Base-by-base conservation (phyloP, 108 stramenopile genomes). In the Pseudonitzschia multiseries region DNA sequence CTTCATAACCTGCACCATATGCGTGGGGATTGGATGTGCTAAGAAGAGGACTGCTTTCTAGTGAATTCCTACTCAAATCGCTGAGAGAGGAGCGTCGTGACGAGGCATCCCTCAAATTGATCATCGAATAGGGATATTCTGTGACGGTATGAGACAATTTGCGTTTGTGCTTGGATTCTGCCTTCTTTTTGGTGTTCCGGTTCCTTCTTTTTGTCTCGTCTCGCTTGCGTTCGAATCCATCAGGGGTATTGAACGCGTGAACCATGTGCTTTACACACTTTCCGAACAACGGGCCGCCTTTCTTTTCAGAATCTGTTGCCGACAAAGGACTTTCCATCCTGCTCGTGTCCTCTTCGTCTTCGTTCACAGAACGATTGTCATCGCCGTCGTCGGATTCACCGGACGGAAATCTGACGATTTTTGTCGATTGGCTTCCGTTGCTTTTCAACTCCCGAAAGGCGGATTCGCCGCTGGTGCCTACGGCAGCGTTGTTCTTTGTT, bases 101-200 rank as follows among this genome's bases (percentile, higher is more conserved):
- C 17, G 61, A 62, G 29, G 61, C 31, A 33, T 62, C 33, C 8
- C 61, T 31, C 32, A 62, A 40, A 33, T 62, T 62, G 5, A 62
- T 40, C 61, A 62, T 52, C 59, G 62, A 9, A 43, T 42, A 31
- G 15, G 76, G 76, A 68, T 72, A 79, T 43, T 79, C 79, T 67
- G 73, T 74, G 36, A 59, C 68, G 4, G 1, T 17, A 6, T 48
- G 44, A 20, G 79, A 73, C 12, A 15, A 0, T 32, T 65, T 18
- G 12, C 41, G 44, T 29, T 62, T 67, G 54, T 79, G 73, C 36
- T 33, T 24, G 9, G 46, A 48, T 48, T 48, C 46, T 29, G 40
- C 18, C n/a, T 24, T 56, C n/a, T 54, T 56, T 24, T 70, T 44
- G 20, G 14, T 63, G 21, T 36, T 68, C 10, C 33, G 33, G 10